A percentile compares a stretch with the other conserved stretches of the same genome.
Evolutionary conservation across 805 yeast species (phyloP).

Genomic region (Ogataea nakhonphanomensis): DNA sequence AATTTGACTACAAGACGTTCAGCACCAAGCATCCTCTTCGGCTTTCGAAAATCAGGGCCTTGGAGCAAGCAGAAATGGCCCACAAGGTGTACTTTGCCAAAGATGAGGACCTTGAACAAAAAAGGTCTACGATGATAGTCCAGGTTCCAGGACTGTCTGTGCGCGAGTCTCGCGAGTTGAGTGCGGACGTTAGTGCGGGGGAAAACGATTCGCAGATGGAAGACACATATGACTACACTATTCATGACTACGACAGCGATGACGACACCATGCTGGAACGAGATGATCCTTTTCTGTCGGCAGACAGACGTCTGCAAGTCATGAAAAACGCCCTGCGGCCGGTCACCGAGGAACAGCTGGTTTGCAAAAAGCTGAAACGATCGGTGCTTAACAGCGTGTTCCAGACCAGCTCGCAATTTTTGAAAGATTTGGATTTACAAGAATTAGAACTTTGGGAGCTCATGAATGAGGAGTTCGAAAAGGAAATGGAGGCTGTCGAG

Average conservation of each 20-base stretch:
- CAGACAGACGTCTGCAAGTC: constrained; percentile 24
- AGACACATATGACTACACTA: constrained; percentile 8
- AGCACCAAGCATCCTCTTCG: constrained; percentile 33
- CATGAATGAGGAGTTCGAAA: constrained; percentile 33
- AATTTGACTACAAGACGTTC: constrained; percentile 36
- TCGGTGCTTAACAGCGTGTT: constrained; percentile 28
- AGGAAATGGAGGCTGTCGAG: constrained; percentile 22
- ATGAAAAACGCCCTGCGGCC: constrained; percentile 30
- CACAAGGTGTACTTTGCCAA: constrained; percentile 29
- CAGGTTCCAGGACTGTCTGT: constrained; percentile 16
- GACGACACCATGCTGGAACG: constrained; percentile 7
- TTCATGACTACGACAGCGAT: constrained; percentile 13
- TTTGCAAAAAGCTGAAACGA: constrained; percentile 19
- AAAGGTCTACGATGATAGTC: constrained; percentile 6
- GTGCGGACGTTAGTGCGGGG: constrained; percentile 1
- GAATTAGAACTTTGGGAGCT: constrained; percentile 33
- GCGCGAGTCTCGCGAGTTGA: constrained; percentile 13
- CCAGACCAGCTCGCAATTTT: constrained; percentile 27
- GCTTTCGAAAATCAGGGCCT: constrained; percentile 33
- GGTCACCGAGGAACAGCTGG: constrained; percentile 23
- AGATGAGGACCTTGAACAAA: constrained; percentile 20
- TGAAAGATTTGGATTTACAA: constrained; percentile 26
- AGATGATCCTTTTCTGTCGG: constrained; percentile 16
- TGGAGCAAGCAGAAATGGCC: constrained; percentile 37
- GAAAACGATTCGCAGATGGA: constrained; percentile 8